Evolutionary conservation across 352 stramenopile species (phyloP), one percentile per base, ranked within the genome.

Genomic region (Pythium guiyangense): DNA sequence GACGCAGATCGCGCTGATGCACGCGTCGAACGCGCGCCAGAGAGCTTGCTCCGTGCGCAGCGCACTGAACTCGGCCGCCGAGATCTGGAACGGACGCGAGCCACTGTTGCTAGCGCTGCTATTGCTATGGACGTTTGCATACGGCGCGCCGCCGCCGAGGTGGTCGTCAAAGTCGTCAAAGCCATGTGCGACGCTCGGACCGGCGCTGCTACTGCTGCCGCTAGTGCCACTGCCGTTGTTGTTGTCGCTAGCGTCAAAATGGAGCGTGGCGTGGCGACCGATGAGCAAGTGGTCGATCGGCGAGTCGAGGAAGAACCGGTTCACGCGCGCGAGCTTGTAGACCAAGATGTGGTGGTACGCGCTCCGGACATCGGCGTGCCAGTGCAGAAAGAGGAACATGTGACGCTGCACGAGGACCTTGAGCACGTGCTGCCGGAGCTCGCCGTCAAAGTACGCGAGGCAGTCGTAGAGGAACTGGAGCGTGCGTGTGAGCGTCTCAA

Each of bases 281-380:
- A 88, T 62, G 1, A 92, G 67, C n/a, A 92, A 44, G 18, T 80
- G 74, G 43, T 92, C 82, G 31, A 88, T 79, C 0, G 72, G 64
- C 22, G 79, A 90, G 57, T 87, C 73, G 4, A 92, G 59, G 18
- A 85, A 54, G 49, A 80, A 84, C 2, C 82, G 76, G 48, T 86
- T 79, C 10, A 77, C 73, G 48, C 79, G 73, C 0, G 77, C 60
- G 22, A 88, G 60, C 29, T 77, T 81, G 59, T 88, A 92, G 2
- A 90, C 73, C 3, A 92, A 67, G 18, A 92, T 18, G 62, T 92
- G 82, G 40, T 92, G 82, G 57, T 92, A 92, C 34, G 75, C 77
- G 48, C 66, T 71, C 6, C 82, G 67, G 9, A 92, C 82, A 35
- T 90, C 82, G 5, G 57, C 60, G 55, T 92, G 86, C 82, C 82